Evolutionary conservation across 2,329 filamentous ascomycete species (phyloP), one percentile per base, ranked within the genome.

Genomic region (Fusarium pseudocircinatum): DNA sequence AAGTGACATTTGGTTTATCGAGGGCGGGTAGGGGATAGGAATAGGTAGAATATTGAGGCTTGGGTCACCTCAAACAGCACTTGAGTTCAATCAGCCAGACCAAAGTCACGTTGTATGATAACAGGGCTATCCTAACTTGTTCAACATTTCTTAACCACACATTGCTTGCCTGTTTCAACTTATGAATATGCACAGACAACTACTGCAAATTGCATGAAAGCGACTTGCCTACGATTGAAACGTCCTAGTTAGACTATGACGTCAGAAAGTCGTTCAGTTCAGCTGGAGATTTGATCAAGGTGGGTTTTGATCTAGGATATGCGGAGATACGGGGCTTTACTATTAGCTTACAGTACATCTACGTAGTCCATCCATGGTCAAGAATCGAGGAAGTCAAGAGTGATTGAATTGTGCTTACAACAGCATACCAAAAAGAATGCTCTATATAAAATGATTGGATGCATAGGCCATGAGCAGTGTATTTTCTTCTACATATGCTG

Each of bases 211-310:
- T 63, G 44, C 47, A 50, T 63, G 52, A 60, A 61, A 54, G 37
- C 36, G 46, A 46, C n/a, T 52, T 18, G 53, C 28, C 52, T 47
- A 34, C 12, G 60, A 43, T 40, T 52, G 50, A 54, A 60, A 72
- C 37, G 32, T 28, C 34, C 37, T 39, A 42, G 49, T 30, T 44
- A 34, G 16, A 37, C 36, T 50, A 60, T 77, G 75, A 77, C 75
- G 75, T 77, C 75, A 77, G 64, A 66, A 57, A 63, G 61, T 44
- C 46, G 47, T 36, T 67, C 44, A 46, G 40, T 53, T 32, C 60
- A 49, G 59, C 60, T 57, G 67, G 50, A 52, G 39, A 37, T 53
- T 67, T 39, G 28, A 37, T 37, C 36, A 37, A 32, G 24, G 66
- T 63, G 57, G 64, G 39, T 52, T 57, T 44, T 50, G 39, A 39